Evolutionary conservation across 164 flowering plant species (phyloP).

Genomic region (Kingdonia uniflora): DNA sequence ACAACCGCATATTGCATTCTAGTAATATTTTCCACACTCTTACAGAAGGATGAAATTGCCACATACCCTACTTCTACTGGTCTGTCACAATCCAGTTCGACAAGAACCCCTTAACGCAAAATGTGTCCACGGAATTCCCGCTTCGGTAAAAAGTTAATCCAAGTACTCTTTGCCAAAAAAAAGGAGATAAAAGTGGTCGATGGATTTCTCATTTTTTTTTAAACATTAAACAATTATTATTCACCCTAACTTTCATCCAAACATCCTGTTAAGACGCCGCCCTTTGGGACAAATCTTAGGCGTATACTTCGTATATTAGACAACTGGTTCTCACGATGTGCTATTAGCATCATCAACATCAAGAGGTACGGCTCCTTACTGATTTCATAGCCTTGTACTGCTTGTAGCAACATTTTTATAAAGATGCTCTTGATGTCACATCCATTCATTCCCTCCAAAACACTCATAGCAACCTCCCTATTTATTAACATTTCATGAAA

Average conservation of each 20-base stretch:
- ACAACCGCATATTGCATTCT: no score
- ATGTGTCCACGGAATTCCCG: no score
- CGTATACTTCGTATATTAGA: constrained; percentile 60
- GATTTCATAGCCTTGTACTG: constrained; percentile 76
- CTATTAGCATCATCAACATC: constrained; percentile 70
- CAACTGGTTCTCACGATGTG: constrained; percentile 44
- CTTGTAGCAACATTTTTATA: constrained; percentile 52
- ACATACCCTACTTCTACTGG: no score
- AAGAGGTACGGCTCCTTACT: constrained; percentile 67
- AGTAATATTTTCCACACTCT: no score
- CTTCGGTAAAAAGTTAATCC: no score
- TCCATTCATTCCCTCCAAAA: constrained; percentile 40
- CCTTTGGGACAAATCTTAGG: constrained; percentile 71
- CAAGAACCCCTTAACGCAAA: no score
- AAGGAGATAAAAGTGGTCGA: no score
- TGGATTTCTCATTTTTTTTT: no score
- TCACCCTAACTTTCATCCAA: constrained; percentile 92
- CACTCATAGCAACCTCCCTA: constrained; percentile 48
- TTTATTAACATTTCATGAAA: constrained; percentile 51
- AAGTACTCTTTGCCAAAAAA: no score
- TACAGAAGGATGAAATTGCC: no score
- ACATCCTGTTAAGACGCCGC: constrained; percentile 71
- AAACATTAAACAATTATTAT: no score
- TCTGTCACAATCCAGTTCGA: no score
- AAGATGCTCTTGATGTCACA: constrained; percentile 27